Conservation (phyloP, 257 asterid genomes). For the Parsonsia alboflavescens region DNA sequence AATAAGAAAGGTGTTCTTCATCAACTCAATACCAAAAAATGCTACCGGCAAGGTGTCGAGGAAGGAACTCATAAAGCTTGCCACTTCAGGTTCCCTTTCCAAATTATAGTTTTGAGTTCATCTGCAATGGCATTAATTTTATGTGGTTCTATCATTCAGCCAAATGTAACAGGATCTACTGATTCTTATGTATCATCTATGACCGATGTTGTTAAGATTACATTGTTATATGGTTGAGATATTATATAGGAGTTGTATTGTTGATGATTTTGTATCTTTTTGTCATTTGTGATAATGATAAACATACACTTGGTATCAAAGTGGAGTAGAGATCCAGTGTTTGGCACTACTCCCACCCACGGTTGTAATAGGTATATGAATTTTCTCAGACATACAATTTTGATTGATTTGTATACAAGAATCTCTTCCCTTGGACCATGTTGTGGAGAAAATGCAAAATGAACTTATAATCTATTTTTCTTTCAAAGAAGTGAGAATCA, state of each 20-base stretch:
- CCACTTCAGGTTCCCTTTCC: constrained; percentile 26
- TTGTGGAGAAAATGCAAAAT: neutral
- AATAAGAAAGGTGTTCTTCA: constrained; percentile 39
- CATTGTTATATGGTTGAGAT: too few species aligned
- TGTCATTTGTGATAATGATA: too few species aligned
- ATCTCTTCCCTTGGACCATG: neutral
- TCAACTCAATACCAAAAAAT: constrained; percentile 45
- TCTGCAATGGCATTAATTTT: neutral
- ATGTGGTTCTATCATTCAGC: neutral
- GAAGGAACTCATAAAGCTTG: constrained; percentile 41
- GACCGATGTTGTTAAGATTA: too few species aligned
- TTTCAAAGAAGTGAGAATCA: neutral
- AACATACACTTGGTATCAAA: too few species aligned
- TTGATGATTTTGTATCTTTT: too few species aligned
- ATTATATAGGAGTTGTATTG: too few species aligned
- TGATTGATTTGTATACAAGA: neutral
- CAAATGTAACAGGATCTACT: neutral
- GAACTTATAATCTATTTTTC: neutral
- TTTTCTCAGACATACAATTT: neutral
- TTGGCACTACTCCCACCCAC: too few species aligned
- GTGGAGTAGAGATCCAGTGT: too few species aligned
- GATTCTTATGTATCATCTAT: neutral
- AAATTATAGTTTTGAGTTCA: constrained; percentile 28
- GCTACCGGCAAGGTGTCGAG: constrained; percentile 52
- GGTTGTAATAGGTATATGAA: neutral